Conservation (phyloP, 139 green algal genomes). For the Pleodorina starrii region DNA sequence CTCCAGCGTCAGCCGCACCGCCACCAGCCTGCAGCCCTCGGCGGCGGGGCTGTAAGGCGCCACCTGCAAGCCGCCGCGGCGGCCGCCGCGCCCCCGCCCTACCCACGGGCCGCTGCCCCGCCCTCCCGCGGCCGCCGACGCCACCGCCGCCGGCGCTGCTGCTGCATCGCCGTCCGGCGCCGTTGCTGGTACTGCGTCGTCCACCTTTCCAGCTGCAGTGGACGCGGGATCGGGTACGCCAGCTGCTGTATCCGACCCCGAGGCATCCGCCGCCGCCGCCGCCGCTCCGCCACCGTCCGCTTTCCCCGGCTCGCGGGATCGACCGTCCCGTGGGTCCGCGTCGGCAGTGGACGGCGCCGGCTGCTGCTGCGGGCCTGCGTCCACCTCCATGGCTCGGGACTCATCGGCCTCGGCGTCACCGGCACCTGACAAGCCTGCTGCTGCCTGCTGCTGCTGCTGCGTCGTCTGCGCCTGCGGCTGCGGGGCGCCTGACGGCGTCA, state of each 20-base stretch:
- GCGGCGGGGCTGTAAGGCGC: constrained; percentile 8
- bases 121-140: too few relatives aligned
- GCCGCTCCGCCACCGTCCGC: too few relatives aligned
- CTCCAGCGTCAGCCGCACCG: constrained; percentile 60
- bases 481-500: too few relatives aligned
- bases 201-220: too few relatives aligned
- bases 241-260: background rate
- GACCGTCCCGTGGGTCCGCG: too few relatives aligned
- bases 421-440: background rate
- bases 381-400: constrained; percentile 1
- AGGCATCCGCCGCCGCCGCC: background rate
- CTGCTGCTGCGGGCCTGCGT: background rate
- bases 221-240: too few relatives aligned
- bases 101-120: background rate
- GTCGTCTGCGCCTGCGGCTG: background rate
- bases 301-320: too few relatives aligned
- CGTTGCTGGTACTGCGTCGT: too few relatives aligned
- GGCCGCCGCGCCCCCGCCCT: background rate
- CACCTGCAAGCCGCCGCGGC: background rate
- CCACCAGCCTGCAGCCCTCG: constrained; percentile 14
- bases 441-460: constrained; percentile 6
- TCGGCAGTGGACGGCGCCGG: too few relatives aligned
- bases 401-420: background rate
- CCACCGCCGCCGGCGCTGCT: background rate
- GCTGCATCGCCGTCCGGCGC: background rate